Evolutionary conservation across 202 grass and related monocot species (phyloP), one percentile per base, ranked within the genome.

Genomic region (Saccharum hybrid): DNA sequence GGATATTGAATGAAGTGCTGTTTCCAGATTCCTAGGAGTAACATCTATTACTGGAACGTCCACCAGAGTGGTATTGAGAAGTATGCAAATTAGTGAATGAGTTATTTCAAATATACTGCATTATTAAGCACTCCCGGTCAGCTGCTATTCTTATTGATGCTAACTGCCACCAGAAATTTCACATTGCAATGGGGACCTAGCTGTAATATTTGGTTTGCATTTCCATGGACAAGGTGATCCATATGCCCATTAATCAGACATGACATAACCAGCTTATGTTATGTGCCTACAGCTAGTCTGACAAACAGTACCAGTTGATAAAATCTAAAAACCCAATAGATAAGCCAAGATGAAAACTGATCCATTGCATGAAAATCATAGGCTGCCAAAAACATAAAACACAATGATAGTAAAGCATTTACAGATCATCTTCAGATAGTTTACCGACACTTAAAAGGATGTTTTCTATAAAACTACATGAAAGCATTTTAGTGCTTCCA

Each of bases 161-260:
- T 15, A 38, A 68, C 21, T 22, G 3, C 51, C 56, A 79, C 38
- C n/a, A 80, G 31, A 30, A 21, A 52, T 46, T 46, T 66, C 68
- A 68, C 38, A 65, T 37, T 66, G 7, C 49, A 48, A 13, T 56
- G 37, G 30, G 9, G 45, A n/a, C 39, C 30, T 23, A 49, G 18
- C 30, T 49, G 19, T 36, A 10, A 46, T 12, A 87, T 66, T 80
- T 51, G 21, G 26, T 79, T 88, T 46, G 70, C 51, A 84, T 77
- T 79, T 52, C 33, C 10, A 2, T 60, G 26, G 14, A 13, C 9
- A 72, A 40, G 70, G 5, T 81, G 62, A 43, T 45, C 46, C 52
- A 16, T 64, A 68, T 75, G 48, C 22, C 26, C 62, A 75, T 51
- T 72, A 81, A 11, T 48, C 16, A 61, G 42, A 66, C 28, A 70